phyloP scores from a whole-genome alignment of 106 monocot species.

The Platanthera zijinensis region DNA sequence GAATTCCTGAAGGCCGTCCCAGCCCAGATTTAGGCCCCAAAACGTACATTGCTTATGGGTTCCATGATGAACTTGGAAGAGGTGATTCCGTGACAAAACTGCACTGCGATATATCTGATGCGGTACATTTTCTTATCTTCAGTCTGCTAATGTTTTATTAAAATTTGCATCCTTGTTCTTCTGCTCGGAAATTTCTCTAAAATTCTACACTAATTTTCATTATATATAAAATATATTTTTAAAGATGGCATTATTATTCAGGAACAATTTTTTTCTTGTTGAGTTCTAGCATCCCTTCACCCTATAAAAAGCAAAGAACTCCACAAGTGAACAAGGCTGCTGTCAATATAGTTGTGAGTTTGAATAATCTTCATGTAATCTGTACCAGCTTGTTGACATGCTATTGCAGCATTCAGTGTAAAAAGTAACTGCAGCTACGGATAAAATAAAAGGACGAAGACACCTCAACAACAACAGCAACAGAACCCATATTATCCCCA shows the following conservation, averaged over 20 bases:
- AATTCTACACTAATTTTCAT: not conserved
- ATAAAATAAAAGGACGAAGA: not conserved
- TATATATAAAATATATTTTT: not conserved
- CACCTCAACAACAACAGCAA: too few species aligned
- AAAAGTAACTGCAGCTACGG: not conserved
- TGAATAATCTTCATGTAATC: not conserved
- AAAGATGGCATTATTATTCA: not conserved
- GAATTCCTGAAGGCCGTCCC: conserved; percentile 20
- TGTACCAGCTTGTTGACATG: not conserved
- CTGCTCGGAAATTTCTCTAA: not conserved
- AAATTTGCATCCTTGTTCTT: not conserved
- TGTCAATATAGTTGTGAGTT: not conserved
- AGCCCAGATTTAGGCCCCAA: conserved; percentile 38
- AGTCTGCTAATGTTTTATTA: not conserved
- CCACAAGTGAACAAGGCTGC: not conserved
- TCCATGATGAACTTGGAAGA: conserved; percentile 26
- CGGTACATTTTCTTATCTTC: conserved; percentile 11
- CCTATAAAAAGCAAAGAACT: not conserved
- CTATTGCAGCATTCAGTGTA: not conserved
- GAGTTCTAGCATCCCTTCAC: not conserved
- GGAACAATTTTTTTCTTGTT: conserved; percentile 1
- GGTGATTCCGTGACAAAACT: conserved; percentile 38
- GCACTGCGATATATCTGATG: conserved; percentile 37
- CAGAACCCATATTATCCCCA: too few species aligned
- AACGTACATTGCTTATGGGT: conserved; percentile 37